Evolutionary conservation across 495 filamentous ascomycete species (phyloP).

Genomic region (Penicillium robsamsonii): DNA sequence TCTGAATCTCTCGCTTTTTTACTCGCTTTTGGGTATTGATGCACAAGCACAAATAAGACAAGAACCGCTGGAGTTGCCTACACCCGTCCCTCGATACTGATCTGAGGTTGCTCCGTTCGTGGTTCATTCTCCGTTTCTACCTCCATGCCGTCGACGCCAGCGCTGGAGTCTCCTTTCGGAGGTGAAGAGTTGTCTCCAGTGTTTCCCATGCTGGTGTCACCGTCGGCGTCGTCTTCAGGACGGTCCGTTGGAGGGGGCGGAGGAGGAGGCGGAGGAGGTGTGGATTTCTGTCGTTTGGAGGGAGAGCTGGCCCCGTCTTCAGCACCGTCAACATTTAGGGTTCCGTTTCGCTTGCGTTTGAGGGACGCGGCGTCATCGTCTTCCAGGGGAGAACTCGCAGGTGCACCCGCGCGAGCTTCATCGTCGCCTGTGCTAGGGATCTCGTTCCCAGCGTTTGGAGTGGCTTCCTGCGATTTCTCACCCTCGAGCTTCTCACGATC

Average conservation of each 20-base stretch:
- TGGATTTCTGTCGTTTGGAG: slow-evolving; percentile 41
- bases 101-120: slow-evolving; percentile 16
- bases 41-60: slow-evolving; percentile 2
- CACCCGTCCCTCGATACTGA: slow-evolving; percentile 27
- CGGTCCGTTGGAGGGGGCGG: slow-evolving; percentile 27
- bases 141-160: slow-evolving; percentile 10
- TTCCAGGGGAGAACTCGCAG: slow-evolving; percentile 24
- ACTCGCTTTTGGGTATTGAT: slow-evolving; percentile 14
- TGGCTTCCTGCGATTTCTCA: slow-evolving; percentile 36
- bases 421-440: slow-evolving; percentile 51
- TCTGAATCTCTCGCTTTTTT: not conserved
- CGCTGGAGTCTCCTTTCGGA: slow-evolving; percentile 14
- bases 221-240: slow-evolving; percentile 23
- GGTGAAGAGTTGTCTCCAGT: slow-evolving; percentile 23
- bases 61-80: slow-evolving; percentile 6
- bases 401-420: slow-evolving; percentile 36
- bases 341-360: slow-evolving; percentile 25
- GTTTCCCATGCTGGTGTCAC: slow-evolving; percentile 25
- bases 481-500: slow-evolving; percentile 65
- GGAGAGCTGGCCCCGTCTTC: slow-evolving; percentile 32
- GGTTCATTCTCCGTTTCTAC: slow-evolving; percentile 14
- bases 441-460: slow-evolving; percentile 31
- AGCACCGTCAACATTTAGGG: slow-evolving; percentile 48
- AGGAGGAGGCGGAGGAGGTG: slow-evolving; percentile 35
- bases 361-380: slow-evolving; percentile 25